These are phyloP conservation scores for Cicer bijugum DNA, from an alignment of 306 rosid genomes.

Conservation along the genomic window DNA sequence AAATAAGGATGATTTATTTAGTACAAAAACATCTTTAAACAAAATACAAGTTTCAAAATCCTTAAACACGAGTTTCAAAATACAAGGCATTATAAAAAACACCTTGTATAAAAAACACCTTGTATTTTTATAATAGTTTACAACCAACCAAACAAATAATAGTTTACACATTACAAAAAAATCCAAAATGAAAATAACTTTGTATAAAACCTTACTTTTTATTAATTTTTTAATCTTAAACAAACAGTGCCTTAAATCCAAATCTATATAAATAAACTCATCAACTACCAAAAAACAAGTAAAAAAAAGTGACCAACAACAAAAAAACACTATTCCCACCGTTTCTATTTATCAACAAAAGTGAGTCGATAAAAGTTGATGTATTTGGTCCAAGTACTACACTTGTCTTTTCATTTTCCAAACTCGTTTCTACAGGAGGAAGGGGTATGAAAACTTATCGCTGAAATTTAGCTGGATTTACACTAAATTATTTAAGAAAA, in stretches of 20 bases:
- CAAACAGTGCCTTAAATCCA: background rate
- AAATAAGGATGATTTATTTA: background rate
- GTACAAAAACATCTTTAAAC: background rate
- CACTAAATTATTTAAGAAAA: background rate
- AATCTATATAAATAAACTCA: constrained; percentile 16
- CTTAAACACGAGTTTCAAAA: background rate
- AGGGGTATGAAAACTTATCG: background rate
- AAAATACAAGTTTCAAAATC: background rate
- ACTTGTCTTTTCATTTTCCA: constrained; percentile 1
- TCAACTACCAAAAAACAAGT: constrained; percentile 2
- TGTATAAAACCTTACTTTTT: background rate
- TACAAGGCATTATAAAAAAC: too few relatives aligned
- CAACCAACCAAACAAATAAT: background rate
- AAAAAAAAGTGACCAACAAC: background rate
- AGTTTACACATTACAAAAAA: background rate
- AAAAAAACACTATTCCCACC: background rate
- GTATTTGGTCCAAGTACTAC: too few relatives aligned
- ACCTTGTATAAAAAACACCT: too few relatives aligned
- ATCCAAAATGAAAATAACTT: background rate
- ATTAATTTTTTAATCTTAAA: background rate
- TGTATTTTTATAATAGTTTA: constrained; percentile 10
- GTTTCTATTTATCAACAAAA: too few relatives aligned
- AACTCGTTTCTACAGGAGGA: too few relatives aligned
- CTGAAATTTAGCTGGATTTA: constrained; percentile 21
- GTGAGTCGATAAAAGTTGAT: too few relatives aligned